Evolutionary conservation across 352 stramenopile species (phyloP), one percentile per base, ranked within the genome.

Genomic region (Phytophthora agathidicida): DNA sequence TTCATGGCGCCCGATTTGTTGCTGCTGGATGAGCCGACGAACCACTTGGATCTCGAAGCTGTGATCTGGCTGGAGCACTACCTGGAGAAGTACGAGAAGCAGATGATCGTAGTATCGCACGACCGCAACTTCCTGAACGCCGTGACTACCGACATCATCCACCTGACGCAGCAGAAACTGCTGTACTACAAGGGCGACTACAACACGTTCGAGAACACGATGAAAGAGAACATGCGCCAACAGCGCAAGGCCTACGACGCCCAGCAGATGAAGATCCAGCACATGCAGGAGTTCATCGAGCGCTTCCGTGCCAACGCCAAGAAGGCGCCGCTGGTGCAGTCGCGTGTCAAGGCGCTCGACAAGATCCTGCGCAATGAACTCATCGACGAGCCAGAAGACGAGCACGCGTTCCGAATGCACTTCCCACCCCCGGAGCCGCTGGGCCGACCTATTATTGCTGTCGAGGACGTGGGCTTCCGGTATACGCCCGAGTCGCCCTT

Each of bases 231-330:
- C 49, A 48, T 96, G 35, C 94, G 96, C 41, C 97, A 98, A 65
- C 86, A 96, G 54, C 92, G 94, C 73, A 95, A 93, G 73, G 82
- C 82, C 27, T 95, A 92, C 65, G 83, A 95, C 27, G 83, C 83
- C 14, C 83, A 95, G 65, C 83, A 93, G 65, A 88, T 93, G 74
- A 93, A 93, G 74, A 91, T 93, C 39, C 73, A 84, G 54, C 96
- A 98, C 76, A 98, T 99, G 93, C 97, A 98, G 83, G 94, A 99
- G 59, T 98, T 98, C 53, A 98, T 98, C 58, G 88, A 97, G 64
- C 97, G 96, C 60, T 98, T 99, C 77, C 71, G 91, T 53, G 94
- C 83, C 51, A 98, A 98, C 80, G 96, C 96, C 20, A 98, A 98
- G 75, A 93, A 97, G 47, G 96, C 97, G 13, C 94, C 95, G 37